phyloP scores from a whole-genome alignment of 257 asterid species.

The Asclepias syriaca region DNA sequence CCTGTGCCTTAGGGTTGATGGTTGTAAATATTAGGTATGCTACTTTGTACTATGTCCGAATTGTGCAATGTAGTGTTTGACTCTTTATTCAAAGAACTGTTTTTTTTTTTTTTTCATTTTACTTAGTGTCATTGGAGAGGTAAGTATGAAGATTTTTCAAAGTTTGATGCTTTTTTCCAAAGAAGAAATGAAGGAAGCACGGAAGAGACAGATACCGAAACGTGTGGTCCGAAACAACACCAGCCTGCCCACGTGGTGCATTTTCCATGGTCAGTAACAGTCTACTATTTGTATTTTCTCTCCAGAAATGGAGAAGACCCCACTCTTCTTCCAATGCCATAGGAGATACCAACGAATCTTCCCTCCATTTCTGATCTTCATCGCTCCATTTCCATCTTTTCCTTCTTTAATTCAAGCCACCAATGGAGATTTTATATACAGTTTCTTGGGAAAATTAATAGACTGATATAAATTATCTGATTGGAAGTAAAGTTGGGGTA shows the following conservation, averaged over 20 bases:
- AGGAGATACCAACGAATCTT: conserved; percentile 67
- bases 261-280: conserved; percentile 28
- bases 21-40: no score
- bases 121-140: neutral
- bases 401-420: conserved; percentile 1
- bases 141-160: neutral
- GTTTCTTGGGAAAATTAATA: neutral
- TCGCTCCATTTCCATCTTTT: conserved; percentile 20
- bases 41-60: no score
- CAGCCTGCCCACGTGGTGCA: conserved; percentile 37
- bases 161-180: no score
- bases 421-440: neutral
- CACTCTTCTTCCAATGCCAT: conserved; percentile 30
- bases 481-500: neutral
- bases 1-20: no score
- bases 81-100: no score
- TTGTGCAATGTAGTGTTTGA: no score
- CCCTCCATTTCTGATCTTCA: conserved; percentile 36
- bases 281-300: conserved; percentile 23
- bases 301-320: conserved; percentile 14
- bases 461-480: neutral
- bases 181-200: neutral
- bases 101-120: no score
- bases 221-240: conserved; percentile 44
- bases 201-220: conserved; percentile 15